Base-by-base conservation (phyloP, 192 early-diverging fungal genomes). In the Coemansia sp. region DNA sequence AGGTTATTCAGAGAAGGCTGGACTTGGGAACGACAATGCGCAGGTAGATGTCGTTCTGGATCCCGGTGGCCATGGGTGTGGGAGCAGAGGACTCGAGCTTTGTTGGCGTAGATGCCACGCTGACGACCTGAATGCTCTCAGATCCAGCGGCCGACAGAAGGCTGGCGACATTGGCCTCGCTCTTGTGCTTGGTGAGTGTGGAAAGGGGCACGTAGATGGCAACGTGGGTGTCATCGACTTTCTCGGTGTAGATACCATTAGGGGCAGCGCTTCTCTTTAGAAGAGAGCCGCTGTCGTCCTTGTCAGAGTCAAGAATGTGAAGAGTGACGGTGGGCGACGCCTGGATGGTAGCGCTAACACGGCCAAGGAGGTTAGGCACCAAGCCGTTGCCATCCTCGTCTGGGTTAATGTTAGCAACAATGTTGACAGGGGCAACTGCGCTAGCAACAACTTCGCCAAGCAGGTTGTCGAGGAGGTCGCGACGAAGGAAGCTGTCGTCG, bases 341-440 rank as follows among this genome's bases (percentile, higher is more conserved):
- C 49, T 71, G 60, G 32, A 73, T 67, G 11, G 65, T 67, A 18
- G 63, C 62, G 21, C 73, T 74, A 39, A 74, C 73, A 12, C 67
- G 66, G 41, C 73, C 73, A 16, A 76, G 74, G n/a, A 76, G 65
- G 62, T 76, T 76, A 7, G 74, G 74, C 3, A 76, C 19, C 2
- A 76, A n/a, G 6, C 73, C 73, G n/a, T 76, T 60, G 56, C 75
- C 75, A 21, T 77, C 62, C 62, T 77, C 75, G 22, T 77, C 66
- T 2, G 69, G 69, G 49, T 77, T 68, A 58, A 71, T 71, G 65
- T 71, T 71, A 58, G 69, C 70, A 22, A 65, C 68, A 21, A 76
- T 69, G 63, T 69, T 74, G 18, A 74, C 15, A n/a, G 73, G 73
- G 6, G 73, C 73, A 16, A 69, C 67, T 6, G 42, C 73, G 41